Conservation (phyloP, 768 basidiomycete species). For the Phallus indusiatus region DNA sequence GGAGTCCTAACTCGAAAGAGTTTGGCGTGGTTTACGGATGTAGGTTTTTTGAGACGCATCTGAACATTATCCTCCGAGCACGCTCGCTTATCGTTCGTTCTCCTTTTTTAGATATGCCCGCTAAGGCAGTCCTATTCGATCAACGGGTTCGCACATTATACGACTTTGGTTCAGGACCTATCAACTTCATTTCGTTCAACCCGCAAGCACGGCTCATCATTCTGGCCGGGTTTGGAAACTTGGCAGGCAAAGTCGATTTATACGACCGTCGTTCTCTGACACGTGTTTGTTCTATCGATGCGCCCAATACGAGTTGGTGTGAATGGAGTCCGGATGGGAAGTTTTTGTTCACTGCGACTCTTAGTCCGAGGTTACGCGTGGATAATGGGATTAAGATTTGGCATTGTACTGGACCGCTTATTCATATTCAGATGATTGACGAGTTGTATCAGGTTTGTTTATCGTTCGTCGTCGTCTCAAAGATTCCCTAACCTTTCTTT, state of each 20-base stretch:
- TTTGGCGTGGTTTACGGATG: slow-evolving; percentile 96
- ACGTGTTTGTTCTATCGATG: slow-evolving; percentile 74
- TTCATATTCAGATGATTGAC: slow-evolving; percentile 74
- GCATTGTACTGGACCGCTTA: slow-evolving; percentile 83
- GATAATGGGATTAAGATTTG: slow-evolving; percentile 97
- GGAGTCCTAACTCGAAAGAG: slow-evolving; percentile 96
- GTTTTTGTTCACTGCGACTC: slow-evolving; percentile 87
- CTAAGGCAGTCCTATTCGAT: slow-evolving; percentile 87
- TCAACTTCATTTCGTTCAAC: slow-evolving; percentile 92
- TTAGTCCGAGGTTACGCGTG: slow-evolving; percentile 91
- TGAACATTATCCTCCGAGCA: background rate
- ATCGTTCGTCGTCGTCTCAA: slow-evolving; percentile 13
- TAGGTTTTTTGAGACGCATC: slow-evolving; percentile 34
- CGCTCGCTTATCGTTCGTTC: slow-evolving; percentile 2
- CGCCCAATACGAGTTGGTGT: slow-evolving; percentile 88
- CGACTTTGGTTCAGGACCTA: slow-evolving; percentile 84
- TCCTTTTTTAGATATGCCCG: slow-evolving; percentile 87
- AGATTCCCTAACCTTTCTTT: background rate
- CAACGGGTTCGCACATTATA: slow-evolving; percentile 78
- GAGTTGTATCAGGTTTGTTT: slow-evolving; percentile 74
- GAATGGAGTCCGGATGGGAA: slow-evolving; percentile 94
- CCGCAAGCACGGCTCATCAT: slow-evolving; percentile 83
- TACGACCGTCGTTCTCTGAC: slow-evolving; percentile 80
- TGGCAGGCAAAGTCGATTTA: slow-evolving; percentile 89
- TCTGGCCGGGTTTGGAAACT: slow-evolving; percentile 92